These are phyloP conservation scores for Hirschioporus abietinus DNA, from an alignment of 768 basidiomycete genomes.

Conservation along the genomic window DNA sequence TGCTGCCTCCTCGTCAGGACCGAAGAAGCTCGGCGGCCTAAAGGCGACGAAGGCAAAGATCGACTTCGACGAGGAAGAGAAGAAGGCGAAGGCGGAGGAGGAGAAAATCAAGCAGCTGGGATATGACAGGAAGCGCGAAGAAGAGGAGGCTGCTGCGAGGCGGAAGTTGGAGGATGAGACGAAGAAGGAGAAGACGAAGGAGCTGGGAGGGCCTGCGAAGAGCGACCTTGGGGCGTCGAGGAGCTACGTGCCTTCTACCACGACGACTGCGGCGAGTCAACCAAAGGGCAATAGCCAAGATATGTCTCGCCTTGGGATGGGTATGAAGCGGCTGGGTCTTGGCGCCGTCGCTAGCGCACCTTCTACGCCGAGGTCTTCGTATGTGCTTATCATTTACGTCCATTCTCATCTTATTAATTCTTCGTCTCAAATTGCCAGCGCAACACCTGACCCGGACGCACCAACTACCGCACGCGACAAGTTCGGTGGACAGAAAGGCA, in stretches of 20 bases:
- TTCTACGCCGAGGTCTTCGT: slow-evolving; percentile 39
- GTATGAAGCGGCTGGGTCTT: slow-evolving; percentile 78
- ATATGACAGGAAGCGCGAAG: slow-evolving; percentile 82
- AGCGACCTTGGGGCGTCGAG: slow-evolving; percentile 23
- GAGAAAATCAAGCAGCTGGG: slow-evolving; percentile 89
- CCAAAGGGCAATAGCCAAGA: slow-evolving; percentile 42
- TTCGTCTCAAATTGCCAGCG: background rate
- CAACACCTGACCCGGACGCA: slow-evolving; percentile 39
- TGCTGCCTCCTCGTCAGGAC: slow-evolving; percentile 25
- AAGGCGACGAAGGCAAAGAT: slow-evolving; percentile 86
- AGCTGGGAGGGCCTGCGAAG: slow-evolving; percentile 30
- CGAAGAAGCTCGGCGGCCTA: slow-evolving; percentile 67
- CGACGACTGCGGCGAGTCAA: slow-evolving; percentile 23
- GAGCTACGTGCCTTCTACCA: slow-evolving; percentile 18
- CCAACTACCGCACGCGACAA: slow-evolving; percentile 83
- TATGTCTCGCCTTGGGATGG: slow-evolving; percentile 55
- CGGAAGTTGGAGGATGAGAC: slow-evolving; percentile 35
- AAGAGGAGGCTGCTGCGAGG: slow-evolving; percentile 49
- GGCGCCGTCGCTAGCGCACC: slow-evolving; percentile 70
- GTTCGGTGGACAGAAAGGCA: slow-evolving; percentile 90
- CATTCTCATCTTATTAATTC: slow-evolving; percentile 2
- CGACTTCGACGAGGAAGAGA: slow-evolving; percentile 93
- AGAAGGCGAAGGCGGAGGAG: slow-evolving; percentile 86
- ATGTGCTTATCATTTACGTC: slow-evolving; percentile 10
- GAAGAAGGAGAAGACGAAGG: slow-evolving; percentile 28